Percentiles rank a stretch among this genome's conserved stretches.
These are phyloP conservation scores for Phytophthora capsici DNA, from an alignment of 352 stramenopile species.

Conservation along the genomic window DNA sequence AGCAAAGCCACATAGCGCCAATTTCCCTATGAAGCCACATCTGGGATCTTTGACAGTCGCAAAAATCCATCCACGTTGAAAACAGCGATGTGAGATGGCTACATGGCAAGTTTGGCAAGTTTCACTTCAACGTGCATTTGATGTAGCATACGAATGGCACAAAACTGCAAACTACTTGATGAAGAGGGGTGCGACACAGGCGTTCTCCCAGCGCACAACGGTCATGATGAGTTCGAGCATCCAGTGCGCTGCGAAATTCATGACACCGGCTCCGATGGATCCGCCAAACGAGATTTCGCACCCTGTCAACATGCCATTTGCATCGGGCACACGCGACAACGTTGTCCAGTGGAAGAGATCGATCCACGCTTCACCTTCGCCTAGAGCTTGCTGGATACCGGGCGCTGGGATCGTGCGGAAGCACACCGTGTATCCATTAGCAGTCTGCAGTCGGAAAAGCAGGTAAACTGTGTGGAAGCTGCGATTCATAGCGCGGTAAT, in stretches of 20 bases:
- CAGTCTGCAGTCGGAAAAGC: conserved; percentile 65
- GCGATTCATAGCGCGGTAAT: conserved; percentile 51
- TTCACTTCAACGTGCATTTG: background rate
- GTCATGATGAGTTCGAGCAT: conserved; percentile 85
- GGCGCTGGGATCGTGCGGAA: conserved; percentile 71
- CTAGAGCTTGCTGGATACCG: conserved; percentile 53
- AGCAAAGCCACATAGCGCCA: conserved; percentile 21
- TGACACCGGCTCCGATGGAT: conserved; percentile 54
- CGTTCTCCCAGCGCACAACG: conserved; percentile 71
- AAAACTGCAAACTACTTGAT: conserved; percentile 34
- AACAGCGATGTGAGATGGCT: conserved; percentile 17
- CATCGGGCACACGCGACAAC: conserved; percentile 36
- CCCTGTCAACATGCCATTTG: conserved; percentile 20
- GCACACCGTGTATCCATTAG: conserved; percentile 62
- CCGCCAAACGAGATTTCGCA: conserved; percentile 61
- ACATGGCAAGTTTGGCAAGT: conserved; percentile 9
- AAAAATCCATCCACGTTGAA: conserved; percentile 17
- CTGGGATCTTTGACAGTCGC: conserved; percentile 12
- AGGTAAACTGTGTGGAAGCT: conserved; percentile 79
- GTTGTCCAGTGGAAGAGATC: conserved; percentile 75
- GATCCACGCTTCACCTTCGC: conserved; percentile 61
- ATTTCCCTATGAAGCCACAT: background rate
- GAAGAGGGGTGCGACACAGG: conserved; percentile 58
- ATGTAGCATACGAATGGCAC: background rate
- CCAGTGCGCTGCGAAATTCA: conserved; percentile 75